Evolutionary conservation across 306 rosid species (phyloP).

Genomic region (Gastrolobium villosum): DNA sequence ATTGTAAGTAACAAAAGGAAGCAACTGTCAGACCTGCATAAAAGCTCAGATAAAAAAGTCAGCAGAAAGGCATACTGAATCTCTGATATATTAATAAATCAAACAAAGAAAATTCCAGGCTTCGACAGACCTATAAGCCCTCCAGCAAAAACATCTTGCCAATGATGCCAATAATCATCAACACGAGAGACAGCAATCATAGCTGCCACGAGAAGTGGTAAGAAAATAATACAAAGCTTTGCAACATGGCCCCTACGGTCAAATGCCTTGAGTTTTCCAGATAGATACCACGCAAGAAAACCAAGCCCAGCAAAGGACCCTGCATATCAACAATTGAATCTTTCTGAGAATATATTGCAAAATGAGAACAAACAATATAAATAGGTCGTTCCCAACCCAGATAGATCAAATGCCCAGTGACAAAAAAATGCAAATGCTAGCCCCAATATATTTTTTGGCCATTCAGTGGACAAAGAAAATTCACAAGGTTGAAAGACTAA

Average conservation of each 20-base stretch:
- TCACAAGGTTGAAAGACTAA: constrained; percentile 1
- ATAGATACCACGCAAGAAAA: constrained; percentile 74
- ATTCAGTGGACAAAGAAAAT: neutral
- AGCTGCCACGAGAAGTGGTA: constrained; percentile 74
- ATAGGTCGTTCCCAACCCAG: constrained; percentile 19
- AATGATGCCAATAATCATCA: constrained; percentile 94
- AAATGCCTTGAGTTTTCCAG: constrained; percentile 76
- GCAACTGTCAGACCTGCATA: constrained; percentile 71
- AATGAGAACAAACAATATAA: constrained; percentile 21
- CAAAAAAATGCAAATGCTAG: constrained; percentile 10
- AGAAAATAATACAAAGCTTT: constrained; percentile 70
- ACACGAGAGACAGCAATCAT: constrained; percentile 82
- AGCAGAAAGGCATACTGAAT: neutral
- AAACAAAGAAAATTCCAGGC: constrained; percentile 16
- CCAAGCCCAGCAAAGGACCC: constrained; percentile 92
- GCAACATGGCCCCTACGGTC: constrained; percentile 79
- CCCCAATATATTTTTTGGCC: constrained; percentile 6
- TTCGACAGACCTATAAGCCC: constrained; percentile 66
- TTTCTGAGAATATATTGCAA: neutral
- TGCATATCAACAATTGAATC: constrained; percentile 52
- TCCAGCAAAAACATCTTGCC: constrained; percentile 85
- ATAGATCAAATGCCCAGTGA: constrained; percentile 18
- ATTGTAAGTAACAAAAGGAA: constrained; percentile 91
- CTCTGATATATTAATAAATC: neutral
- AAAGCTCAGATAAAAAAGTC: constrained; percentile 40